Evolutionary conservation across 2,329 filamentous ascomycete species (phyloP).

Genomic region (Monosporascus sp.): DNA sequence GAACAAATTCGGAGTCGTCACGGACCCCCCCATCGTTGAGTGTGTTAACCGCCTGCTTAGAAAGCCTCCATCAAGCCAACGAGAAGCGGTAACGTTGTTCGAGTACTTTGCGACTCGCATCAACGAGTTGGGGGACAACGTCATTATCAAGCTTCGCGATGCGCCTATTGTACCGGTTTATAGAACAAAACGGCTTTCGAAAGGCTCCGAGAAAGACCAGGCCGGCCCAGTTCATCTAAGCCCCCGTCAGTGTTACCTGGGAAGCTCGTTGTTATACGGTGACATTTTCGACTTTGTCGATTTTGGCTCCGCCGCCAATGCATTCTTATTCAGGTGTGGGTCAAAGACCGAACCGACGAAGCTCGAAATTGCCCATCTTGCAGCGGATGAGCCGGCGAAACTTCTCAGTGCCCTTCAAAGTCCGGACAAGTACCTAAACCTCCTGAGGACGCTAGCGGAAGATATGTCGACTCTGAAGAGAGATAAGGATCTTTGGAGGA

Average conservation of each 20-base stretch:
- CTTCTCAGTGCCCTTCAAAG: conserved; percentile 75
- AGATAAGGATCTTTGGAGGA: conserved; percentile 71
- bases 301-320: conserved; percentile 81
- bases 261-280: conserved; percentile 62
- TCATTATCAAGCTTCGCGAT: conserved; percentile 55
- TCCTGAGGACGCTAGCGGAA: conserved; percentile 77
- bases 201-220: conserved; percentile 33
- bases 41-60: conserved; percentile 70
- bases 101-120: conserved; percentile 77
- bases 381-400: conserved; percentile 78
- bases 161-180: conserved; percentile 68
- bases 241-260: conserved; percentile 76
- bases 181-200: conserved; percentile 25
- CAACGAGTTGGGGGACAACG: conserved; percentile 62
- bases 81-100: conserved; percentile 68
- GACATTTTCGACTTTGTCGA: conserved; percentile 97
- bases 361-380: conserved; percentile 73
- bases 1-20: conserved; percentile 74
- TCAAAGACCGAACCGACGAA: conserved; percentile 89
- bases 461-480: conserved; percentile 64
- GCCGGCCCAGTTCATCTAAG: conserved; percentile 49
- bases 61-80: conserved; percentile 62
- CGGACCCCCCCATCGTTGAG: conserved; percentile 71
- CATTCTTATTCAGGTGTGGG: conserved; percentile 82
- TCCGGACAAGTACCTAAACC: conserved; percentile 77